Base-by-base conservation (phyloP, 1,284 basidiomycete species). In the Boletus sp. region DNA sequence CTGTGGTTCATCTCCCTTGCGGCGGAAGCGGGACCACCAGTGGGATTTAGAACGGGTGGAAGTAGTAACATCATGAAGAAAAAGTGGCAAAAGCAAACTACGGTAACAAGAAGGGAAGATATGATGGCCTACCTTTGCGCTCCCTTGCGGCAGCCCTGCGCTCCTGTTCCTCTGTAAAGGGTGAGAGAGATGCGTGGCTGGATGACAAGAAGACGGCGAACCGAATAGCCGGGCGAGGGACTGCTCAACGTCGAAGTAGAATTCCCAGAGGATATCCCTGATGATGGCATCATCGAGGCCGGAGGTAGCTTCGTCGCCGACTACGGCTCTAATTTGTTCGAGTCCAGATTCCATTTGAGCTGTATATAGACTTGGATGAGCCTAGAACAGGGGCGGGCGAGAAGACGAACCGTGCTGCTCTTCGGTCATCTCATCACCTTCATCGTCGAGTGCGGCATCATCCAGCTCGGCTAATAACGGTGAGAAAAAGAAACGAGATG, bases 261-360 rank as follows among this genome's bases (percentile, higher is more conserved):
- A 82, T 57, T 98, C 84, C 88, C 93, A 98, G 37, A 98, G 73
- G 1, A 80, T 77, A 56, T 94, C 88, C 60, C 80, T 82, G 65
- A 99, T 88, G 43, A 81, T 76, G 33, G 71, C 67, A 63, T 95
- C 90, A 30, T 85, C 74, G 41, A 95, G 70, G 14, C 82, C 84
- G 27, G 83, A 84, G 35, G 71, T 60, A 7, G 75, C 76, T 61
- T 83, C 75, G 52, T 80, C 72, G 19, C 91, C 91, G 33, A 96
- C 66, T 14, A 87, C 66, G 13, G 74, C 69, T 49, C 83, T 76
- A 16, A 93, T 80, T 54, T 80, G 73, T 17, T 85, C 82, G 27
- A 93, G 58, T 5, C 81, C 85, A 26, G 81, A 74, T 41, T 78
- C 76, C 74, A 96, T 77, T 70, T 83, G 82, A 5, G 78, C 93